Conservation (phyloP, 2,329 filamentous ascomycete genomes). For the Talaromyces sp. region DNA sequence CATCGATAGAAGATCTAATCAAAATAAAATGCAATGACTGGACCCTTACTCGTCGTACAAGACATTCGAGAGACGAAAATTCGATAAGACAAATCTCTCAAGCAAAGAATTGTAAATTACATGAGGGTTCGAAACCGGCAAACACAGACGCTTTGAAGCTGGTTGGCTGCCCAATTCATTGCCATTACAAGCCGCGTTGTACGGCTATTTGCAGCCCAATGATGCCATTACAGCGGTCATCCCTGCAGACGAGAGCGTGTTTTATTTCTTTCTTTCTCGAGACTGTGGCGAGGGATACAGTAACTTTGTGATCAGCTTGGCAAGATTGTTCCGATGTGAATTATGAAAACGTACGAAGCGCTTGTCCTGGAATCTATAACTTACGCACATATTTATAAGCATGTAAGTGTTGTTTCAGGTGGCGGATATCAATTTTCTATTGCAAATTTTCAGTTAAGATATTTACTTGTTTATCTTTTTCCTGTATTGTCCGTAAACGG, state of each 20-base stretch:
- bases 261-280: too few species aligned
- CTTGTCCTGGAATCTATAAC: too few species aligned
- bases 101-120: neutral
- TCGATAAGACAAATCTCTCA: neutral
- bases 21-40: neutral
- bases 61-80: neutral
- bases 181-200: constrained; percentile 10
- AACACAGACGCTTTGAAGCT: neutral
- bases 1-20: neutral
- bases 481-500: neutral
- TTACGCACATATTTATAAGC: too few species aligned
- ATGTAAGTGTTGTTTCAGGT: neutral
- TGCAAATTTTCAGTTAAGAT: neutral
- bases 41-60: neutral
- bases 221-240: constrained; percentile 13
- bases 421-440: neutral
- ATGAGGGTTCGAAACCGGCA: neutral
- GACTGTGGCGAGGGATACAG: neutral
- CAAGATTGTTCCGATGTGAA: too few species aligned
- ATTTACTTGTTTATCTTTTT: neutral
- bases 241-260: constrained; percentile 8
- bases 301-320: neutral
- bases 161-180: constrained; percentile 13
- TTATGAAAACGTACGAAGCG: too few species aligned
- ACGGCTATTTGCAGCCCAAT: constrained; percentile 15